phyloP scores from a whole-genome alignment of 179 eudicot genomes.

The Amaranthus tricolor region DNA sequence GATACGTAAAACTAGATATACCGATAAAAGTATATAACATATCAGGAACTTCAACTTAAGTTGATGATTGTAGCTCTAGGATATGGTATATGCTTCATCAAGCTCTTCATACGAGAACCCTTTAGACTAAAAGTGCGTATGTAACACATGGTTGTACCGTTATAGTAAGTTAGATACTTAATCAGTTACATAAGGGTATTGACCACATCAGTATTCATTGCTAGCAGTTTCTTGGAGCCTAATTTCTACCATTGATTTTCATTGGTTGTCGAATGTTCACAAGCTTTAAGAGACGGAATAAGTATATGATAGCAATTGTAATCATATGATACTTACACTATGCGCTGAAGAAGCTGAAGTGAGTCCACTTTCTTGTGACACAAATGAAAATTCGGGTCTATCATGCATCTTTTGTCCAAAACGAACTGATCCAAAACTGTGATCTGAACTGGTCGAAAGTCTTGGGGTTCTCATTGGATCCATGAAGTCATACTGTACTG shows the following conservation, averaged over 20 bases:
- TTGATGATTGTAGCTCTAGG: no score
- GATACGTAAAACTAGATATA: background rate
- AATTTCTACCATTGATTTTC: no score
- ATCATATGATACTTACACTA: conserved; percentile 32
- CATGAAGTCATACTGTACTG: conserved; percentile 47
- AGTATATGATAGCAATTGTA: background rate
- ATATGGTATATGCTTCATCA: no score
- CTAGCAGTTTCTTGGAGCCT: no score
- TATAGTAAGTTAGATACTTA: no score
- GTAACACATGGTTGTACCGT: no score
- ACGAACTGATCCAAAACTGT: conserved; percentile 43
- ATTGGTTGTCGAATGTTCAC: no score
- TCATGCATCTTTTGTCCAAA: conserved; percentile 27
- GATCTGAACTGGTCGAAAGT: conserved; percentile 58
- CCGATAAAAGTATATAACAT: background rate
- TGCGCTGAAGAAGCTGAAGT: conserved; percentile 35
- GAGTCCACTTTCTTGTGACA: conserved; percentile 44
- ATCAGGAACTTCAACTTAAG: background rate
- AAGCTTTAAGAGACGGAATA: no score
- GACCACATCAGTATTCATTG: no score
- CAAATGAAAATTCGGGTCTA: conserved; percentile 31
- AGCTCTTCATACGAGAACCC: no score
- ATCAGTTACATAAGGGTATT: no score
- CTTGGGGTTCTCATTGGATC: conserved; percentile 46
- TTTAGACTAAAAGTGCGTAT: no score